Evolutionary conservation across 768 basidiomycete species (phyloP), one percentile per base, ranked within the genome.

Genomic region (Mycena indigotica): DNA sequence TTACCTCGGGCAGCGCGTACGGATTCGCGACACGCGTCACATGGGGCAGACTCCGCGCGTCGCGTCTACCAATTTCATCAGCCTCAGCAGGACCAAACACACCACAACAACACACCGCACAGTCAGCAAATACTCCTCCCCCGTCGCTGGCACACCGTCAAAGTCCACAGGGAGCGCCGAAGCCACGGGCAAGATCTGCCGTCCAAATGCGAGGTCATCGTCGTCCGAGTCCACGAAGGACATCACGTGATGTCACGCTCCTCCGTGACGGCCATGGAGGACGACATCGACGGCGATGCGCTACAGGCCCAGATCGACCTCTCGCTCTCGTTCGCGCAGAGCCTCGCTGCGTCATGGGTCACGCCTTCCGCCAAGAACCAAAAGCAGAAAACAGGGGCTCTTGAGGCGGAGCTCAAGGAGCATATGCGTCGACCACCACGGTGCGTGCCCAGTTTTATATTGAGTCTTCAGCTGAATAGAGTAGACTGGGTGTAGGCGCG

Each of bases 221-320:
- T 84, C 82, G n/a, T n/a, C n/a, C n/a, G n/a, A n/a, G 44, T 87
- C 85, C 77, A 80, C 64, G 65, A 62, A 28, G 50, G 1, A 23
- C 29, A 51, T 32, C 38, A 24, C 25, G 30, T 26, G 21, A n/a
- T 44, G 48, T 48, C 16, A 30, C 39, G 8, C 30, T 40, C n/a
- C n/a, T n/a, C n/a, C 48, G 48, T 21, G 38, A 57, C 55, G 30
- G 57, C 64, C 29, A 50, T 69, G 30, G 73, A 80, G 56, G 81
- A 85, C 62, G 83, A 86, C 38, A 77, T 90, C 44, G 87, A 91
- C 67, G 63, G 77, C 49, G 87, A 89, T 65, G 75, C 81, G 29
- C 75, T 93, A 38, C 91, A 92, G 70, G 89, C 90, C n/a, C 88
- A 88, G 72, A 85, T 92, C 52, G 88, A 93, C 70, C 74, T 89